Evolutionary conservation across 2,329 filamentous ascomycete genomes (phyloP), one percentile per base, ranked within the genome.

Genomic region (Hymenoscyphus occultus): DNA sequence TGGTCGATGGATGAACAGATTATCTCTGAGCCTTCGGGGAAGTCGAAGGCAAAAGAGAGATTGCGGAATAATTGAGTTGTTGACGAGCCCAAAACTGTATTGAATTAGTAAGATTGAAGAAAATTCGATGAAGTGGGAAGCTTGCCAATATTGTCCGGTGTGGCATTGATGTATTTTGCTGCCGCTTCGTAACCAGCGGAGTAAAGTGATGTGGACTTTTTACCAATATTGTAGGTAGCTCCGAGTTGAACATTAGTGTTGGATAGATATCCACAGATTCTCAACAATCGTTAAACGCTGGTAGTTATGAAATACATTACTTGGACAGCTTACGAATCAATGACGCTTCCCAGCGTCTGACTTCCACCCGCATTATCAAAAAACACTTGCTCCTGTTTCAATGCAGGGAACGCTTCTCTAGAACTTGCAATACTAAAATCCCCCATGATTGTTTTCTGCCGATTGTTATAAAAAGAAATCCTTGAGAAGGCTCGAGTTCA

Each of bases 341-440:
- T 86, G 16, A 91, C 91, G 16, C 82, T 80, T 32, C 84, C 84
- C 3, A 93, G 78, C 0, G 86, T 82, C 72, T 93, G 90, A 73
- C 86, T 91, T 45, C 90, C 90, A 19, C 90, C 90, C 12, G 90
- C 91, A 74, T 93, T 93, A 74, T 94, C 90, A 69, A 93, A 84
- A 74, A 85, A 92, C 60, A 93, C 81, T 72, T 92, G 89, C 58
- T 86, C 80, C 66, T 86, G 82, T 51, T 82, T 77, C 48, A 93
- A 76, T 14, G 90, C 88, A 40, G 90, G 90, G 78, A 93, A 93
- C 62, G 83, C 80, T 67, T 81, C 79, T 66, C 88, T 82, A 39
- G 84, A 81, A 59, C 79, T 77, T 9, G 80, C 72, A 59, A 91
- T 80, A 70, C 89, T 80, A 70, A 90, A 84, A 16, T 66, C 65